A percentile compares a stretch with the other conserved stretches of the same genome.
Evolutionary conservation across 495 filamentous ascomycete species (phyloP).

Genomic region (Penicillium chermesinum): DNA sequence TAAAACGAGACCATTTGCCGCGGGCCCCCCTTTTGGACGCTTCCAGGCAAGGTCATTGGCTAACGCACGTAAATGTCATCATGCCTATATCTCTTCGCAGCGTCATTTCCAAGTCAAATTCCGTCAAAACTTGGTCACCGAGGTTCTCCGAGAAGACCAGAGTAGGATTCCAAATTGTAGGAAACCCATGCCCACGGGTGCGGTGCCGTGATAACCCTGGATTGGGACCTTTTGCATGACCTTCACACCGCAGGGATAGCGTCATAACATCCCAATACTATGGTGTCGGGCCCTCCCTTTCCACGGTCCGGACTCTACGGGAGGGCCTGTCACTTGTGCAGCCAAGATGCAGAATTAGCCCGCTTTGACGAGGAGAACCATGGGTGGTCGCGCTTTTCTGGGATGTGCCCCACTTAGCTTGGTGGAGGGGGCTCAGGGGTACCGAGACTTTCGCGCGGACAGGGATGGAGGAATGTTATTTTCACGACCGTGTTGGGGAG

Average conservation of each 20-base stretch:
- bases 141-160: too few species aligned
- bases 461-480: background rate
- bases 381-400: background rate
- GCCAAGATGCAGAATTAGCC: slow-evolving; percentile 10
- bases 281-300: slow-evolving; percentile 11
- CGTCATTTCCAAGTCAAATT: too few species aligned
- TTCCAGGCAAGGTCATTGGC: too few species aligned
- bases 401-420: slow-evolving; percentile 4
- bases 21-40: too few species aligned
- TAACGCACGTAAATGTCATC: too few species aligned
- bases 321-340: slow-evolving; percentile 13
- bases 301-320: slow-evolving; percentile 12
- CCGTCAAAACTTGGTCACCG: too few species aligned
- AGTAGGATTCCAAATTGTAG: too few species aligned
- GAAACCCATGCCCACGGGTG: too few species aligned
- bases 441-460: background rate
- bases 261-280: slow-evolving; percentile 19
- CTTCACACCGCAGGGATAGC: slow-evolving; percentile 6
- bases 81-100: too few species aligned
- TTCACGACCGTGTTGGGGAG: background rate
- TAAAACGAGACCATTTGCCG: background rate
- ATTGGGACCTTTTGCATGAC: too few species aligned
- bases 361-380: slow-evolving; percentile 7
- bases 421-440: background rate
- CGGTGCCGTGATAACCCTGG: too few species aligned